Evolutionary conservation across 1,284 basidiomycete genomes (phyloP).

Genomic region (Fistulinella staudtii): DNA sequence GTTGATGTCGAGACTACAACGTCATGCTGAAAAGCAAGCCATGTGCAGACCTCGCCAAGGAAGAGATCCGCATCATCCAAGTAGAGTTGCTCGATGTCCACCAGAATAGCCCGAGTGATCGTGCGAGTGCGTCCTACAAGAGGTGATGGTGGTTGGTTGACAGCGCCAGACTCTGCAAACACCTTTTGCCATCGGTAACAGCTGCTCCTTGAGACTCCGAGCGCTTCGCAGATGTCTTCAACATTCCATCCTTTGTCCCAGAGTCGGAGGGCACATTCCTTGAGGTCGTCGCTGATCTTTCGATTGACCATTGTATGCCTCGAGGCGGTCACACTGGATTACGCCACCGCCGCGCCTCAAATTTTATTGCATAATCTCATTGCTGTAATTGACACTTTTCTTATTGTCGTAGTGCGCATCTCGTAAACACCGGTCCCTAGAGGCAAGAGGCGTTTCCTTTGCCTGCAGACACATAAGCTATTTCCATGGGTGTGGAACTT

Average conservation of each 20-base stretch:
- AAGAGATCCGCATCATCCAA: neutral
- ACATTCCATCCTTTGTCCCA: conserved; percentile 2
- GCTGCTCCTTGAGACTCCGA: neutral
- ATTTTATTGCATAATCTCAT: no score
- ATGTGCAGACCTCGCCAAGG: neutral
- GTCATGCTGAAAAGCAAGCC: neutral
- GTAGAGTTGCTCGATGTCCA: neutral
- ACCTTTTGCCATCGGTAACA: neutral
- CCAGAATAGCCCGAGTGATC: neutral
- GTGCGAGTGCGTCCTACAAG: neutral
- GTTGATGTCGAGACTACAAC: neutral
- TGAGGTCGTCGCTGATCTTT: neutral
- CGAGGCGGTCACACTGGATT: no score
- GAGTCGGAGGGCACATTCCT: neutral
- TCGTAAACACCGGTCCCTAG: no score
- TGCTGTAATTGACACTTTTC: no score
- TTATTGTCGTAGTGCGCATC: no score
- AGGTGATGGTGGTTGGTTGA: conserved; percentile 3
- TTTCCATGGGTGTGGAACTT: no score
- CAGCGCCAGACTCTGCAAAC: neutral
- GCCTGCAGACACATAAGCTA: no score
- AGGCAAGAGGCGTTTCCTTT: no score
- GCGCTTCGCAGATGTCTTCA: conserved; percentile 2
- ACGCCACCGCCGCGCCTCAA: no score
- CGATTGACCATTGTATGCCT: neutral